Base-by-base conservation (phyloP, 495 filamentous ascomycete genomes). In the Bacidia rubella region DNA sequence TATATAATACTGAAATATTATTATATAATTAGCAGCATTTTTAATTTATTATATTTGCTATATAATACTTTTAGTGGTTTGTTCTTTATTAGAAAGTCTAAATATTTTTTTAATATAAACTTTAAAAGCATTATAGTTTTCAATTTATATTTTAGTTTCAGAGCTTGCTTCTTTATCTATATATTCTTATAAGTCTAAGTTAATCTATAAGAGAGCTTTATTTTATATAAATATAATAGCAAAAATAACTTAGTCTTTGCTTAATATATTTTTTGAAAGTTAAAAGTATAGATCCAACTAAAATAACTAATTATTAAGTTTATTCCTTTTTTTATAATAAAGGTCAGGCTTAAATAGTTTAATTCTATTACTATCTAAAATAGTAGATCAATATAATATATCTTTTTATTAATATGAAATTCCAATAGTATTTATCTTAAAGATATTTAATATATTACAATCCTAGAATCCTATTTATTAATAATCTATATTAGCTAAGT, bases 1-100 rank as follows among this genome's bases (percentile, higher is more conserved):
- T 49, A 27, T 49, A 22, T 49, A 49, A 5, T 35, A 49, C 10
- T 49, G 15, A 32, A 49, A 49, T 15, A 32, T 49, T 9, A 4
- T 29, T 29, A 49, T 10, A 32, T 2, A 49, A 12, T 29, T 19
- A 27, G 23, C 23, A 27, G 25, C 9, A 11, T n/a, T 3, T 12
- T 35, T 49, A 29, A 27, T 22, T 27, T n/a, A n/a, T 49, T 29
- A 22, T 22, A 29, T 27, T 49, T 29, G 32, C 32, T 29, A 17
- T 48, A 48, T 25, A 23, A 27, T 29, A 5, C 9, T 9, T 23
- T 48, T 25, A 48, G 11, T n/a, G 25, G 4, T 7, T 25, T 48
- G 25, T n/a, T 24, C 25, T 52, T 20, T 3, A 52, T 52, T 24
- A n/a, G 19, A 20, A 43, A 42, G 11, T 29, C 42, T 21, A 40